Evolutionary conservation across 2,329 filamentous ascomycete genomes (phyloP), one percentile per base, ranked within the genome.

Genomic region (Exophiala oligosperma): DNA sequence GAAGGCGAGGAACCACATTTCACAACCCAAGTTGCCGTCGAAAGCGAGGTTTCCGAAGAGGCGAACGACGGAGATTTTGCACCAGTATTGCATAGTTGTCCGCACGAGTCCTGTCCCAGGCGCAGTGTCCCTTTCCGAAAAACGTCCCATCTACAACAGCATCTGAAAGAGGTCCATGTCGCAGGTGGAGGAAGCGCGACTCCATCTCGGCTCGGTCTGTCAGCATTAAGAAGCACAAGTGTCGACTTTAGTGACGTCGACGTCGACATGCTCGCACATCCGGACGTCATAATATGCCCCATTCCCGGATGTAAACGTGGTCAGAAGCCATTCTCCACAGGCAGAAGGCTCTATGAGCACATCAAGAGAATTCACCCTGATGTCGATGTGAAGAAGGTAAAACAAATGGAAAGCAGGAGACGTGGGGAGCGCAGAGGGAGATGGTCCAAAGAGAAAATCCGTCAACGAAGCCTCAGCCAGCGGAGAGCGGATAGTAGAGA

Each of bases 311-410:
- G 66, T 54, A 57, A 46, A 26, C 54, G 61, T 28, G 28, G 29
- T 11, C 41, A 38, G 4, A 32, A 54, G 11, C 55, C 61, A 1
- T 68, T 67, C 46, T 52, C 54, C 1, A 53, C 54, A n/a, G 54
- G 56, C 4, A 58, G 56, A 38, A 56, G 52, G 21, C 54, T 68
- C 28, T 68, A 68, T 50, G 48, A 59, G 9, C 66, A 68, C 47
- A 60, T 68, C 24, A 43, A 64, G 54, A 55, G 58, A 14, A 62
- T 59, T 40, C 66, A 68, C 56, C 64, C 65, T 3, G 59, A 68
- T 8, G 54, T 67, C 3, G 65, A 68, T 59, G 58, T 66, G 3
- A 52, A 57, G 26, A 37, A 58, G 35, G 37, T 66, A 14, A 66
- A 66, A 54, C 54, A 28, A 48, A 35, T 51, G 49, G 58, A 65